Evolutionary conservation across 345 rosid species (phyloP), one percentile per base, ranked within the genome.

Genomic region (Eutrema japonicum): DNA sequence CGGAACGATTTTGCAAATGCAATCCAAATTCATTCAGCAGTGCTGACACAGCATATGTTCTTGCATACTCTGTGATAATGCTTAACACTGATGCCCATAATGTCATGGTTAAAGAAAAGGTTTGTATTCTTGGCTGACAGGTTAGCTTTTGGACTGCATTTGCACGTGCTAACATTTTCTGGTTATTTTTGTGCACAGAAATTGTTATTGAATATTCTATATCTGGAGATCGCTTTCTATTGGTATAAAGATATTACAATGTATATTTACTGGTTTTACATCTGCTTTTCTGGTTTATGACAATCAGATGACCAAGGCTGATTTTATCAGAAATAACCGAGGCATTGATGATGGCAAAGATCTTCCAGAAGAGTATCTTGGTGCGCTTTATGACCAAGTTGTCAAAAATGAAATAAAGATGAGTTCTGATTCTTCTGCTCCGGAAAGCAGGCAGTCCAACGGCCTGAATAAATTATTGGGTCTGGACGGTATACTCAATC

Each of bases 321-420:
- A 87, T 84, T 91, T 94, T 79, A 83, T 89, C 30, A 79, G 87
- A 77, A 91, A 94, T 80, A 91, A 89, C 69, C 85, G 93, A 79
- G 98, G 98, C 77, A 94, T 94, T 78, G 91, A 94, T 80, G 90
- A 87, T 77, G 98, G 98, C 75, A 91, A 91, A 85, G 98, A 94
- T 83, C 85, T 94, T 69, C 88, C 97, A 61, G 98, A 91, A 84
- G 93, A 88, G 64, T 94, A 85, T 82, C 88, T 94, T 37, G 84
- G 97, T 65, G 76, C 87, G 69, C 74, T 91, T 12, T 94, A 91
- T 85, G 95, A 94, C 82, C 86, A 91, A 63, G 86, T 91, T 79
- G 93, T 89, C 71, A 88, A 82, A 85, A 82, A 94, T 78, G 98
- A 94, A 86, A 94, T 89, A 64, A 91, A 94, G 84, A 94, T 94